phyloP scores from a whole-genome alignment of 2,329 filamentous ascomycete species.

The Drechslera avenae region DNA sequence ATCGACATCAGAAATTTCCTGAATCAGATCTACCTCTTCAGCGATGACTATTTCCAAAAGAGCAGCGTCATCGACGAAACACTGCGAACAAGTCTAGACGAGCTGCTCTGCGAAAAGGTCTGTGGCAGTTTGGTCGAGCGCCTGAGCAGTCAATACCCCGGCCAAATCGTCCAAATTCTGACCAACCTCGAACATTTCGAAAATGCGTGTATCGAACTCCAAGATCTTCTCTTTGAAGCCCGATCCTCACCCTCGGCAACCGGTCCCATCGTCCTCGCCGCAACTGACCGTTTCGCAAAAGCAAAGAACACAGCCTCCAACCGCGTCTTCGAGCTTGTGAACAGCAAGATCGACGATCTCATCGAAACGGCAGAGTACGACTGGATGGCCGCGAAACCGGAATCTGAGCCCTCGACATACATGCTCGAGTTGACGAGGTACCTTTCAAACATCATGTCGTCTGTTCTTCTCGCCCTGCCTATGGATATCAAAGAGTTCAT shows the following conservation, averaged over 20 bases:
- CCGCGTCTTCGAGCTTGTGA: constrained; percentile 96
- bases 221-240: constrained; percentile 82
- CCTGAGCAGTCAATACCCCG: constrained; percentile 88
- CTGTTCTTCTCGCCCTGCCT: constrained; percentile 88
- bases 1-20: constrained; percentile 98
- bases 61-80: constrained; percentile 90
- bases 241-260: constrained; percentile 81
- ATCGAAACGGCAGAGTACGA: constrained; percentile 98
- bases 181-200: constrained; percentile 99
- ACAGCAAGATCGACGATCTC: constrained; percentile 97
- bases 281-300: constrained; percentile 82
- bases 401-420: constrained; percentile 82
- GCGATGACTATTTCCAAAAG: constrained; percentile 93
- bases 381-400: constrained; percentile 70
- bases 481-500: constrained; percentile 96
- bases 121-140: constrained; percentile 88
- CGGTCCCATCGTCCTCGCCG: constrained; percentile 76
- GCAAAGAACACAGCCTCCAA: constrained; percentile 97
- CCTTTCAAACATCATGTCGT: constrained; percentile 94
- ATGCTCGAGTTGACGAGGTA: constrained; percentile 95
- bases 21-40: constrained; percentile 98
- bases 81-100: constrained; percentile 84
- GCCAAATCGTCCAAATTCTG: constrained; percentile 97
- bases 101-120: constrained; percentile 90
- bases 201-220: constrained; percentile 85